A percentile compares a stretch with the other conserved stretches of the same genome.
These are phyloP conservation scores for Rosa chinensis DNA, from an alignment of 306 rosid species.

Conservation along the genomic window DNA sequence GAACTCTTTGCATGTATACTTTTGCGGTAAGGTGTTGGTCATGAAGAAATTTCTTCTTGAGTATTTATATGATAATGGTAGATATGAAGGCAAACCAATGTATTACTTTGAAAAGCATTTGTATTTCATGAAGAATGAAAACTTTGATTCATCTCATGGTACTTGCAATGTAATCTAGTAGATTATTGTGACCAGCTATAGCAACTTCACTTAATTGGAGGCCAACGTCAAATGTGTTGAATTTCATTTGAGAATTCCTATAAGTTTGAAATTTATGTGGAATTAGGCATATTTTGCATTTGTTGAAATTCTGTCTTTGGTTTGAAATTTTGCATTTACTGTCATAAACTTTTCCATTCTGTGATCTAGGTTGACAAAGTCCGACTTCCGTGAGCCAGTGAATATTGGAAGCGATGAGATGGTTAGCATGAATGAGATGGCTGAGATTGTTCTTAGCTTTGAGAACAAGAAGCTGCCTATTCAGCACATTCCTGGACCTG, in stretches of 20 bases:
- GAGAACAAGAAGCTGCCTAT: conserved; percentile 77
- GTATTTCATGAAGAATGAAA: not conserved
- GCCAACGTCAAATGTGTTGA: not conserved
- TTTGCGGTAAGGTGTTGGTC: not conserved
- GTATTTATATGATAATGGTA: not conserved
- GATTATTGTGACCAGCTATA: not conserved
- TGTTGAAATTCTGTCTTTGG: not conserved
- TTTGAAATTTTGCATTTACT: not conserved
- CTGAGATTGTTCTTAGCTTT: conserved; percentile 91
- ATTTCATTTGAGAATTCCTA: not conserved
- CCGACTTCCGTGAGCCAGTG: conserved; percentile 95
- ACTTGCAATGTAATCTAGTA: not conserved
- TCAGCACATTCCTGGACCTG: conserved; percentile 97
- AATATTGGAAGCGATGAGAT: conserved; percentile 98
- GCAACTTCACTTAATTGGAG: not conserved
- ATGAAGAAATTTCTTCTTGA: not conserved
- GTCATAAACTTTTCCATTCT: not conserved
- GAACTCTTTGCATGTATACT: not conserved
- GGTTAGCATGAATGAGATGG: conserved; percentile 99
- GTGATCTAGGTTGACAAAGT: conserved; percentile 74
- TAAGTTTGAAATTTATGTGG: not conserved
- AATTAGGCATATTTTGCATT: not conserved
- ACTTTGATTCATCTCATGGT: not conserved
- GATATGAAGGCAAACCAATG: conserved; percentile 13
- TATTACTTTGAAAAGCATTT: not conserved